Base-by-base conservation (phyloP, 2,329 filamentous ascomycete species). In the Colletotrichum graminicola region DNA sequence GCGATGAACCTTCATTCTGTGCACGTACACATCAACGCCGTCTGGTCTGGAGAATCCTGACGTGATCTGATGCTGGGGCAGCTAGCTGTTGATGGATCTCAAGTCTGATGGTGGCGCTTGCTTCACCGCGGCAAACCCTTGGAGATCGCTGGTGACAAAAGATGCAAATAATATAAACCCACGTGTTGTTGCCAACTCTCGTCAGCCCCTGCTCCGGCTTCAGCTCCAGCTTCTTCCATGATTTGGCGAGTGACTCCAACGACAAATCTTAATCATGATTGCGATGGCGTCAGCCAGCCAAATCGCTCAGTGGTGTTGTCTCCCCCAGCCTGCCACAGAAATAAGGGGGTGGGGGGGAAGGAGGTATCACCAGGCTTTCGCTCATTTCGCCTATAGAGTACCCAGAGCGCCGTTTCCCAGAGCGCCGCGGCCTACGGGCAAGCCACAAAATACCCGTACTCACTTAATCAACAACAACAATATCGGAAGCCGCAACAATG, bases 331-430 rank as follows among this genome's bases (percentile, higher is more conserved):
- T 55, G 41, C 39, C 52, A 47, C 59, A 55, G 43, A 54, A 47
- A 51, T 16, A 59, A 67, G 45, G 21, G 23, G 39, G 54, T 60
- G 68, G 52, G 59, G 59, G 54, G 59, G 43, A 36, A 59, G n/a
- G 29, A 63, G 57, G 52, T 62, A 41, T 63, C 52, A 34, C 34
- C 47, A 32, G 57, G 57, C 59, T 68, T 59, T 68, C 45, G 66
- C 29, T 71, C 52, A 71, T 68, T 59, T 71, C 68, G 65, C 43
- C 59, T 52, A 51, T 23, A 34, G 49, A 23, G 51, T 23, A 23
- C 49, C 32, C 56, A 57, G 49, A 36, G 26, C 41, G 49, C 4
- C 41, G 49, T 67, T 62, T 67, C 63, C 43, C 49, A 51, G n/a
- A 61, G 34, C 34, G 52, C 36, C 59, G 45, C 49, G 7, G 43